phyloP scores from a whole-genome alignment of 1,284 basidiomycete species.

The Boletellus sp. region DNA sequence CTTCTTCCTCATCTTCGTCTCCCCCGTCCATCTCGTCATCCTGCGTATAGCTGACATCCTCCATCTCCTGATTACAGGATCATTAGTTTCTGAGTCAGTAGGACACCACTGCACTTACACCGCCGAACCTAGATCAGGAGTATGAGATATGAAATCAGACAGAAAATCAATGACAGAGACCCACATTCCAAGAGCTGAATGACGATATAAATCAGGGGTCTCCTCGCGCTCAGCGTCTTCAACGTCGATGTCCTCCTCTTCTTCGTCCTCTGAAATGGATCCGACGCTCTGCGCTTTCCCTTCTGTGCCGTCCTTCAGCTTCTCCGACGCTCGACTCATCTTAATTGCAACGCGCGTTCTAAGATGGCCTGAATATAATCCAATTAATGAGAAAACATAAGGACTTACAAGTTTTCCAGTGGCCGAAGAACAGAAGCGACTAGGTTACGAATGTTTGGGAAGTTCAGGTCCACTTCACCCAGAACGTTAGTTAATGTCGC shows the following conservation, averaged over 20 bases:
- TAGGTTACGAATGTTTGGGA: slow-evolving; percentile 85
- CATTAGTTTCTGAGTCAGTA: slow-evolving; percentile 1
- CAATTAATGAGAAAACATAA: background rate
- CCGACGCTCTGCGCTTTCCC: slow-evolving; percentile 54
- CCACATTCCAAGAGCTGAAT: slow-evolving; percentile 94
- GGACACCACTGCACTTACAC: slow-evolving; percentile 49
- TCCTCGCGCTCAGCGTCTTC: slow-evolving; percentile 60
- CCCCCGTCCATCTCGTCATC: slow-evolving; percentile 82
- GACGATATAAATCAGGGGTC: slow-evolving; percentile 92
- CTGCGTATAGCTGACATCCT: slow-evolving; percentile 62
- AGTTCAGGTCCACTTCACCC: slow-evolving; percentile 93
- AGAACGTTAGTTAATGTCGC: slow-evolving; percentile 84
- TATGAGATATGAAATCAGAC: background rate
- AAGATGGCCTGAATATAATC: slow-evolving; percentile 7
- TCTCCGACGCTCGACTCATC: slow-evolving; percentile 83
- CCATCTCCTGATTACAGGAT: slow-evolving; percentile 64
- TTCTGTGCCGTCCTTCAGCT: slow-evolving; percentile 56
- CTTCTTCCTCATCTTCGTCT: slow-evolving; percentile 75
- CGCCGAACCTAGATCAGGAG: slow-evolving; percentile 57
- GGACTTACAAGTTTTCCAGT: slow-evolving; percentile 80
- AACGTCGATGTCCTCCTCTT: slow-evolving; percentile 53
- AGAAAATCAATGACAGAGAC: slow-evolving; percentile 27
- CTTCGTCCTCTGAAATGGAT: slow-evolving; percentile 60
- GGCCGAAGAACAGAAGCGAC: slow-evolving; percentile 86
- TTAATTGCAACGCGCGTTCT: slow-evolving; percentile 96